phyloP scores from a whole-genome alignment of 139 green algal species.

The Microglena sp. region DNA sequence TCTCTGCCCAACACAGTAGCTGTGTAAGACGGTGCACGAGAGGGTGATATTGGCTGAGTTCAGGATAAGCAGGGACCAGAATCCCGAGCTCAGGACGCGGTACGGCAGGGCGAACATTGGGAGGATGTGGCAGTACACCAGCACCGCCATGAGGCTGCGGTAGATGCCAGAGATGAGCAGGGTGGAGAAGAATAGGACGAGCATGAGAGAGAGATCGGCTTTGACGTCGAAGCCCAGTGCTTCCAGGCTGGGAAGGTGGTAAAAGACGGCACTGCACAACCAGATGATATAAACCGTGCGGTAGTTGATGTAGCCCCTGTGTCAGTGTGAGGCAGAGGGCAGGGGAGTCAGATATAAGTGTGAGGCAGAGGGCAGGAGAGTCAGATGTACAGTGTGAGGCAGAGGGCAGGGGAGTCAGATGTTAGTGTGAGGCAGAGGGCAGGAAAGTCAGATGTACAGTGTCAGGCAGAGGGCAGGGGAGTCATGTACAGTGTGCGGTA shows the following conservation, averaged over 20 bases:
- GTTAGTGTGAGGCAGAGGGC: no score
- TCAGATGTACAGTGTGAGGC: background rate
- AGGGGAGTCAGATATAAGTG: no score
- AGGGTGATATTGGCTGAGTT: background rate
- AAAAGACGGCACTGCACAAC: constrained; percentile 71
- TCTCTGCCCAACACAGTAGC: no score
- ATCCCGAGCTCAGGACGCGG: background rate
- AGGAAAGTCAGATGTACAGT: background rate
- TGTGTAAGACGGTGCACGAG: background rate
- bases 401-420: no score
- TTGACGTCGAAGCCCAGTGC: constrained; percentile 57
- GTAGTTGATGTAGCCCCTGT: constrained; percentile 73
- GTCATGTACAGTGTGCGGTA: no score
- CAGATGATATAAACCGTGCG: constrained; percentile 68
- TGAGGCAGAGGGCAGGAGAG: no score
- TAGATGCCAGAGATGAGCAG: background rate
- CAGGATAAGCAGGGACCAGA: background rate
- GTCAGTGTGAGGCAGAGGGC: no score
- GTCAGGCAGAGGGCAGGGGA: background rate
- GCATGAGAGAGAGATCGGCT: background rate
- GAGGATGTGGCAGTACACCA: no score
- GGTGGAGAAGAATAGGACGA: constrained; percentile 7
- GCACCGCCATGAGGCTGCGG: no score
- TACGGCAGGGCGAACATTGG: no score
- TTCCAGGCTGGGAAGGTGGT: constrained; percentile 70